Evolutionary conservation across 73 alveolate species (phyloP).

Genomic region (Chromera velia): DNA sequence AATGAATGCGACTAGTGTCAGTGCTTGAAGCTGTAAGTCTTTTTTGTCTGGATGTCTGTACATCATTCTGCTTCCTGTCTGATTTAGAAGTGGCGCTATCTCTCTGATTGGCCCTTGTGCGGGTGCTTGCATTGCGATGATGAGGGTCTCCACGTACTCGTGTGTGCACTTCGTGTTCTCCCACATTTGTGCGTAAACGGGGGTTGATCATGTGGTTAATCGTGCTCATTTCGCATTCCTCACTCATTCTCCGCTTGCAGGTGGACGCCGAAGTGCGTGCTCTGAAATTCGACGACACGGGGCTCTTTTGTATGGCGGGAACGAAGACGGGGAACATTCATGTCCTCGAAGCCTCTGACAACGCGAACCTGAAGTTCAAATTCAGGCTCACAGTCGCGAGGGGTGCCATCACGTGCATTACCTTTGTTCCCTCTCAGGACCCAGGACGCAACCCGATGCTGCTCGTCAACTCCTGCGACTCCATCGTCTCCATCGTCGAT

Average conservation of each 20-base stretch:
- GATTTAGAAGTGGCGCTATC: neutral
- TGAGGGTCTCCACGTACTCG: neutral
- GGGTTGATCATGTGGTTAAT: neutral
- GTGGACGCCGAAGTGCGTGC: conserved; percentile 45
- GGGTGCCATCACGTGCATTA: conserved; percentile 44
- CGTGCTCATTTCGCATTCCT: neutral
- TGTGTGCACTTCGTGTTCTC: neutral
- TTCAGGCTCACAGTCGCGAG: conserved; percentile 6
- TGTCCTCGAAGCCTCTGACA: conserved; percentile 37
- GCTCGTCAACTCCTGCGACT: conserved; percentile 42
- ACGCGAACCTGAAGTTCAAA: conserved; percentile 31
- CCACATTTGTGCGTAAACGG: neutral
- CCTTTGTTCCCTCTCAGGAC: conserved; percentile 26
- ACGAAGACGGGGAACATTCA: conserved; percentile 39
- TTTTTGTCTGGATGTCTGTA: no score
- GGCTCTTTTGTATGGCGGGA: conserved; percentile 37
- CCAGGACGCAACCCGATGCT: conserved; percentile 11
- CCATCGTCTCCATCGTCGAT: conserved; percentile 31
- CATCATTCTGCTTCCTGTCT: neutral
- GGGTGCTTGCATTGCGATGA: neutral
- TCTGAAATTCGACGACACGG: conserved; percentile 42
- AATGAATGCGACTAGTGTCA: no score
- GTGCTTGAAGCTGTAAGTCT: no score
- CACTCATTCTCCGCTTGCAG: neutral
- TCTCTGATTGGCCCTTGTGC: neutral